Conservation (phyloP, 345 rosid species). For the sweet orange (Citrus sinensis) region DNA sequence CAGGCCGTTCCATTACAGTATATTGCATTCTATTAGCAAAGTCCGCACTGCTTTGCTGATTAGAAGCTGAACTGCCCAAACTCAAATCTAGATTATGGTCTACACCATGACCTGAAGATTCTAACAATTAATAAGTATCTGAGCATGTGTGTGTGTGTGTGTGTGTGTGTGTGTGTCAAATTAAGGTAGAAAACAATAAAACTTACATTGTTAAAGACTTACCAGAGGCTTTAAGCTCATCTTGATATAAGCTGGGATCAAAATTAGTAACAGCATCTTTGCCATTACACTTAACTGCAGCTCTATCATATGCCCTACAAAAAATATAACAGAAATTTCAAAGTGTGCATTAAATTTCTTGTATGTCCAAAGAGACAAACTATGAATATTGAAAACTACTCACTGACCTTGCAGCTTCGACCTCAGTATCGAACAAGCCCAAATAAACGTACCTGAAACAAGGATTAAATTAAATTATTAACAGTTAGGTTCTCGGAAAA, state of each 20-base stretch:
- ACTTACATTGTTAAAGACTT: neutral
- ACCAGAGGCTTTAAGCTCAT: conserved; percentile 55
- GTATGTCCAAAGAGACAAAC: neutral
- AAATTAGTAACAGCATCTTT: conserved; percentile 95
- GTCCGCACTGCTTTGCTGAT: conserved; percentile 29
- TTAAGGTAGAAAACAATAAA: neutral
- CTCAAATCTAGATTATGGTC: conserved; percentile 83
- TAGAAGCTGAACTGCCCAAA: conserved; percentile 56
- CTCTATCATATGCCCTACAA: conserved; percentile 77
- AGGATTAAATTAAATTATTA: neutral
- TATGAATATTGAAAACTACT: neutral
- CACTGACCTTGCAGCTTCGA: conserved; percentile 84
- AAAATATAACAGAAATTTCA: neutral
- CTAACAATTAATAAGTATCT: conserved; percentile 3
- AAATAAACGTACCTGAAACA: conserved; percentile 74
- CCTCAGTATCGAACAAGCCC: conserved; percentile 91
- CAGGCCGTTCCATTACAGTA: conserved; percentile 23
- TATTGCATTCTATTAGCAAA: conserved; percentile 15
- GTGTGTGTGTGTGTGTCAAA: no score
- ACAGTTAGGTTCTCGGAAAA: no score
- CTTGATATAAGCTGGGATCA: conserved; percentile 76
- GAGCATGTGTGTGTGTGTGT: no score
- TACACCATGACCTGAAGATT: conserved; percentile 42
- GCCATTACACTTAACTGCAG: conserved; percentile 90
- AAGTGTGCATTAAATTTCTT: neutral